Conservation (phyloP, 2,329 filamentous ascomycete genomes). For the Fusarium armeniacum region DNA sequence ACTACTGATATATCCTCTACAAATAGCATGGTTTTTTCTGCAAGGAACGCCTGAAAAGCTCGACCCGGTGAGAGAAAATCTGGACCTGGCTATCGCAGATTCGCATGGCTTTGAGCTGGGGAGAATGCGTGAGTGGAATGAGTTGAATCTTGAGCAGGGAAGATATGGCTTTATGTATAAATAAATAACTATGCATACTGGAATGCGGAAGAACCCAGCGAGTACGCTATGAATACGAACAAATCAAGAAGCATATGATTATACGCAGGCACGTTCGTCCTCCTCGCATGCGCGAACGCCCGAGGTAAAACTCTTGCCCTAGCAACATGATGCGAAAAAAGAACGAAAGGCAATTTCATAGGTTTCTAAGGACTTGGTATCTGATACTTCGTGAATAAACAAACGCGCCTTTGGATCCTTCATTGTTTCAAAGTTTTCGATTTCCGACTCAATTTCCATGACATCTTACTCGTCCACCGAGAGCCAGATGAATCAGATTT, state of each 20-base stretch:
- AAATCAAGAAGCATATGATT: neutral
- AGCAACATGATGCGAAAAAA: neutral
- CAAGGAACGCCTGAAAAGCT: slow-evolving; percentile 6
- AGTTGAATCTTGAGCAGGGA: neutral
- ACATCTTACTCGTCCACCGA: slow-evolving; percentile 40
- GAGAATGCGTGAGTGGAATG: slow-evolving; percentile 26
- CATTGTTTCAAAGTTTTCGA: slow-evolving; percentile 38
- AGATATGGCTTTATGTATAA: slow-evolving; percentile 20
- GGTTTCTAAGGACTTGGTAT: neutral
- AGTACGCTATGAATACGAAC: too few species aligned
- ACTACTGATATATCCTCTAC: slow-evolving; percentile 25
- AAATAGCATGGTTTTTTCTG: slow-evolving; percentile 30
- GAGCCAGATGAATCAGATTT: slow-evolving; percentile 27
- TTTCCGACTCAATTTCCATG: slow-evolving; percentile 44
- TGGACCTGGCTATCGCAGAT: slow-evolving; percentile 27
- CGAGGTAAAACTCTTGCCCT: fast-evolving
- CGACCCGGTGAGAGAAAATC: neutral
- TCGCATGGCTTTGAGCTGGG: slow-evolving; percentile 31
- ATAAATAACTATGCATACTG: neutral
- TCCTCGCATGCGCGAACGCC: neutral
- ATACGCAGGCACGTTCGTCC: neutral
- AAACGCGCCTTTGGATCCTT: neutral
- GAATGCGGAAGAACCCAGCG: fast-evolving
- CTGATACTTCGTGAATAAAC: neutral
- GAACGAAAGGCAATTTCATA: neutral